Base-by-base conservation (phyloP, 768 basidiomycete species). In the Kwoniella sp. region DNA sequence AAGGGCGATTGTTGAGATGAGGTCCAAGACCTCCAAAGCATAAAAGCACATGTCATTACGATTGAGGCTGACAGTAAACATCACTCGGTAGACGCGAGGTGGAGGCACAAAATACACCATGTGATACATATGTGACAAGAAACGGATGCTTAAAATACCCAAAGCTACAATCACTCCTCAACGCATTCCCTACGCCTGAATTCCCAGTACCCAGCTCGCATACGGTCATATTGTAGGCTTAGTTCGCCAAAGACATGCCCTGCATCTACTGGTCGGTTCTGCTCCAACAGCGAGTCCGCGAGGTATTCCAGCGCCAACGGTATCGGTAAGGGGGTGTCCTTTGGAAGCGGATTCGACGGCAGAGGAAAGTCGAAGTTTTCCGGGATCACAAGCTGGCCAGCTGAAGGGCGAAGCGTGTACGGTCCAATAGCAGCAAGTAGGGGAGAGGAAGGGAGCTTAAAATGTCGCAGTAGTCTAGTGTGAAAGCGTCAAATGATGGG, bases 291-390 rank as follows among this genome's bases (percentile, higher is more conserved):
- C 17, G 62, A n/a, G 23, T 70, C 69, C 9, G 29, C 66, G 1
- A 70, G 48, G 34, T 63, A 70, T 57, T 70, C 69, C 22, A 70
- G 31, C 9, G 93, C 93, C 23, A 87, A 84, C 4, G 86, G 83
- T 61, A 90, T 89, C 1, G 93, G 93, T 8, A 95, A 82, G 45
- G 90, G 84, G 3, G 92, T 89, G 30, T 90, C 88, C 65, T 57
- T 41, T 1, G 72, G 70, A 7, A 75, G 45, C 2, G 74, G 70
- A 22, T 62, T 47, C 0, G 65, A 54, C 3, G 69, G 64, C 15
- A 58, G n/a, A 1, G 74, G 71, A 7, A 62, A 63, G 9, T 63
- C 57, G 23, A 34, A 30, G 26, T 34, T 28, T 17, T 53, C 41
- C 31, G 56, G 29, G 26, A 60, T 80, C 71, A 4, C 82, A 76